Evolutionary conservation across 345 rosid genomes (phyloP).

Genomic region (Gossypium ekmanianum): DNA sequence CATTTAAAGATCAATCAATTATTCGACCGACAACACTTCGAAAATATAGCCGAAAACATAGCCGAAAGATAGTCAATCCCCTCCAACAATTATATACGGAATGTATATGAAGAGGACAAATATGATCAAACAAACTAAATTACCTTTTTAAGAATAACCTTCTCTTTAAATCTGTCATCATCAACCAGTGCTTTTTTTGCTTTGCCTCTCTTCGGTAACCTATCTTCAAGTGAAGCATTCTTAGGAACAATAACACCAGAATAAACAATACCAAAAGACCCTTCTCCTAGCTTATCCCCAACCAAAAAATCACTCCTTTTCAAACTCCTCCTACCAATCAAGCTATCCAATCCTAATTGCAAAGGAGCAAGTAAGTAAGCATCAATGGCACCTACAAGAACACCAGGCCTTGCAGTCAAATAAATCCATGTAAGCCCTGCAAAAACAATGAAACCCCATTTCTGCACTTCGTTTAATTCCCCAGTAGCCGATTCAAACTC

Average conservation of each 20-base stretch:
- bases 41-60: too few relatives aligned
- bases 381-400: constrained; percentile 86
- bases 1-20: too few relatives aligned
- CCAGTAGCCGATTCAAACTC: constrained; percentile 43
- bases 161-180: constrained; percentile 52
- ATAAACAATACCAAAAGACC: constrained; percentile 88
- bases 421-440: constrained; percentile 71
- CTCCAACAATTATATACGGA: too few relatives aligned
- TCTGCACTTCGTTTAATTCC: constrained; percentile 52
- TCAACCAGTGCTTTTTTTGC: constrained; percentile 33
- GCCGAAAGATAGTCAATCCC: too few relatives aligned
- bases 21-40: too few relatives aligned
- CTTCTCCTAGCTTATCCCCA: constrained; percentile 82
- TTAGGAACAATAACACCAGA: constrained; percentile 73
- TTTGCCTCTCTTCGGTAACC: constrained; percentile 36
- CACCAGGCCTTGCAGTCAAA: constrained; percentile 90
- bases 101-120: not conserved
- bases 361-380: constrained; percentile 81
- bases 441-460: constrained; percentile 52
- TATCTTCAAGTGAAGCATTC: constrained; percentile 42
- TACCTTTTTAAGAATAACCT: constrained; percentile 86
- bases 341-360: constrained; percentile 62
- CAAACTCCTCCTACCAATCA: constrained; percentile 67
- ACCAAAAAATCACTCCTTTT: constrained; percentile 67
- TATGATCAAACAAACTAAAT: not conserved